Base-by-base conservation (phyloP, 164 flowering plant species). In the Paratinospora sagittata region DNA sequence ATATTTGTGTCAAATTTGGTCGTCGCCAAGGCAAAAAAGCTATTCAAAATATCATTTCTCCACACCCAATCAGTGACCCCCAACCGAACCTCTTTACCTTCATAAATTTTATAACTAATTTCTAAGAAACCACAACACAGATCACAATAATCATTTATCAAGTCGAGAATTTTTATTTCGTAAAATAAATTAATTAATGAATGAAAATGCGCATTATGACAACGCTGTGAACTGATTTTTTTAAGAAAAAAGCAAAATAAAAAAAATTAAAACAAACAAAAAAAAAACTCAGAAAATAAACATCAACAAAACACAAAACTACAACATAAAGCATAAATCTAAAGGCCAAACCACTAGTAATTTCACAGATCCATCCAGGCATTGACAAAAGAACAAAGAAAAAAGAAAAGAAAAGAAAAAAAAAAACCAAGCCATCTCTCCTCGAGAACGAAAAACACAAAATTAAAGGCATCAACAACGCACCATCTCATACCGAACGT, bases 401-500 rank as follows among this genome's bases (percentile, higher is more conserved):
- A 33, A 60, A 65, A n/a, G 19, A 27, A 70, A 65, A 69, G 23
- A 65, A n/a, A n/a, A n/a, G n/a, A n/a, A n/a, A n/a, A n/a, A n/a
- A n/a, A n/a, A n/a, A n/a, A 49, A 2, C 67, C 16, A 17, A 36
- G 70, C 63, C 37, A 58, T 10, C 14, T 13, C 33, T 23, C 39
- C n/a, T 0, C 16, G 65, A 39, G 63, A 41, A 34, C 63, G 10
- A 6, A 64, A 67, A 9, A 47, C 23, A 30, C 34, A 30, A 39
- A 39, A 70, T 11, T 17, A 24, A 33, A 17, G 6, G 6, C 23
- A 8, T 4, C n/a, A 72, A 70, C 57, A 67, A 80, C 86, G 8
- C 75, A 92, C 97, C 97, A 92, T 90, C 82, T 83, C 90, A 92
- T 90, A 72, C 75, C 90, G 86, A 77, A 77, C 72, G 37, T 75